These are phyloP conservation scores for Physcomitrellopsis africana DNA, from an alignment of 225 moss, liverwort and hornwort species.

Conservation along the genomic window DNA sequence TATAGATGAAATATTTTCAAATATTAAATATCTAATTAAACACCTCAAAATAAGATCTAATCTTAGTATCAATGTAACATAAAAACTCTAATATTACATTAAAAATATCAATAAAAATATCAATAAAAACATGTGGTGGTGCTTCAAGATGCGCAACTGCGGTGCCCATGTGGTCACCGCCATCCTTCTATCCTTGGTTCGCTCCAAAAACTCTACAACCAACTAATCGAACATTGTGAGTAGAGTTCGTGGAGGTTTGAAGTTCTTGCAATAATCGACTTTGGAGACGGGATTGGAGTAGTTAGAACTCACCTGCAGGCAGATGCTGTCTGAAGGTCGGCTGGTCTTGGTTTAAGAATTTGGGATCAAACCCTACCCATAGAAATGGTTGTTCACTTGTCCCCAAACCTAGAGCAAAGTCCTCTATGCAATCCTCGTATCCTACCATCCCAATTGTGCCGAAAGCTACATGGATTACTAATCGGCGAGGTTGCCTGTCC, in stretches of 20 bases:
- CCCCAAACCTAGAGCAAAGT: slow-evolving; percentile 33
- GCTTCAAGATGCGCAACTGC: slow-evolving; percentile 32
- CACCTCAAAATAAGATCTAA: too few relatives aligned
- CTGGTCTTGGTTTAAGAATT: background rate
- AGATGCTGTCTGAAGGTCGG: background rate
- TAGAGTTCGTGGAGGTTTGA: background rate
- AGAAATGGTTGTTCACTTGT: slow-evolving; percentile 29
- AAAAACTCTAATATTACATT: too few relatives aligned
- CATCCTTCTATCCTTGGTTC: slow-evolving; percentile 30
- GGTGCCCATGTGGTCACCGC: slow-evolving; percentile 24
- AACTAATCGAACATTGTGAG: background rate
- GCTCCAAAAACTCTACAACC: slow-evolving; percentile 35
- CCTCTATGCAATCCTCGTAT: background rate
- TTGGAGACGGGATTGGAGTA: background rate
- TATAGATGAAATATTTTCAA: too few relatives aligned
- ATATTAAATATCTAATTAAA: too few relatives aligned
- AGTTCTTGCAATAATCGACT: background rate
- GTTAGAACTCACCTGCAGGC: background rate
- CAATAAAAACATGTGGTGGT: slow-evolving; percentile 36
- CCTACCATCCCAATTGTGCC: slow-evolving; percentile 22
- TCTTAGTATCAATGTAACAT: too few relatives aligned
- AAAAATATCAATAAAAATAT: too few relatives aligned
- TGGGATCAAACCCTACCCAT: slow-evolving; percentile 12
- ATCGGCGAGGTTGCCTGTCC: slow-evolving; percentile 20
- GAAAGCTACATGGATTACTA: slow-evolving; percentile 36